Evolutionary conservation across 2,329 filamentous ascomycete genomes (phyloP), one percentile per base, ranked within the genome.

Genomic region (Pyricularia grisea): DNA sequence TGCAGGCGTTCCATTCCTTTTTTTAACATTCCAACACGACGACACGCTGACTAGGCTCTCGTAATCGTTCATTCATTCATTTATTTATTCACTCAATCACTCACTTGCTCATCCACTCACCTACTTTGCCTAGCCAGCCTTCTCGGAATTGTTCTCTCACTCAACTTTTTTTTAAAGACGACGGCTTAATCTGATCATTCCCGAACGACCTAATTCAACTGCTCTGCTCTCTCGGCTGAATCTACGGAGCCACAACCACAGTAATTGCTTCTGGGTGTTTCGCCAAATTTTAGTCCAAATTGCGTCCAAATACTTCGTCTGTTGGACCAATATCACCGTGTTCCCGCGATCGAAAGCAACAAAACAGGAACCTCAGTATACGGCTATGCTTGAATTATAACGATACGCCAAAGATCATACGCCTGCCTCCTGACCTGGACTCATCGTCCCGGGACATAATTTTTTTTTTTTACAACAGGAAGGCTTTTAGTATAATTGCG

Each of bases 1-100:
- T 83, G 83, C 84, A 79, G 85, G 85, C 83, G 79, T 80, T 82
- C 80, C 86, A 82, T 80, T 87, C 84, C 75, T 86, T 86, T 81
- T 65, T 31, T 33, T 50, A 33, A 33, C 1, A 23, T 25, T 61
- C n/a, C 50, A 23, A 67, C n/a, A 30, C 17, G 20, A 30, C 14
- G 25, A 65, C 42, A 60, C 69, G 70, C 74, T 73, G 73, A 76
- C 74, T 71, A 70, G 70, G 70, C 76, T 76, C 77, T 77, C 72
- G 79, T 78, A 71, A 78, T 78, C 71, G 66, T 63, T 70, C 58
- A 68, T 71, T 70, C 69, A 63, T 42, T 68, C 67, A 58, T 42
- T 67, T 65, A 70, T 68, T 66, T 66, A 61, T 70, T 63, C 69
- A 73, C 72, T 65, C 69, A n/a, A n/a, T n/a, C 27, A 27, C 27